A percentile compares a stretch with the other conserved stretches of the same genome.
These are phyloP conservation scores for Verticillium tricorpus DNA, from an alignment of 2,329 filamentous ascomycete species.

Conservation along the genomic window DNA sequence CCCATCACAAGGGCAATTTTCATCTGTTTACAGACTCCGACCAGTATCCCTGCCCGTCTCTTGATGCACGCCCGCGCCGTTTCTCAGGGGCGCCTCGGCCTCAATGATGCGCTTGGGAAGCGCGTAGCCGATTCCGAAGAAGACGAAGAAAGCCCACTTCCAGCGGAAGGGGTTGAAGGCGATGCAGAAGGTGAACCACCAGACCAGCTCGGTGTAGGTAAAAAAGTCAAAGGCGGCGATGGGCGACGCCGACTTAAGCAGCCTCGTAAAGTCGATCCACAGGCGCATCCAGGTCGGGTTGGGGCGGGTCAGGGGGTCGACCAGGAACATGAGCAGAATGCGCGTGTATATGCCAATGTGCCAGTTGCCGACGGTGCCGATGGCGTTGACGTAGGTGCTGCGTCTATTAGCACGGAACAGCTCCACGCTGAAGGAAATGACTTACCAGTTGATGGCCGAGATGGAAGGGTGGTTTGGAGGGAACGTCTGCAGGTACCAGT, in stretches of 20 bases:
- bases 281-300: constrained; percentile 70
- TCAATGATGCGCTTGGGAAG: constrained; percentile 64
- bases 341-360: constrained; percentile 88
- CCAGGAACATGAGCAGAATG: constrained; percentile 80
- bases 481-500: constrained; percentile 87
- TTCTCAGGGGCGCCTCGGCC: constrained; percentile 58
- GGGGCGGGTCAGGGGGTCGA: constrained; percentile 72
- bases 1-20: not conserved
- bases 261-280: constrained; percentile 80
- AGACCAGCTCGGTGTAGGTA: constrained; percentile 78
- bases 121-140: constrained; percentile 66
- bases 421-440: not conserved
- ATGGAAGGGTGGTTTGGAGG: constrained; percentile 69
- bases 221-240: constrained; percentile 84
- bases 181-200: constrained; percentile 80
- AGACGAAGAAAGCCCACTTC: constrained; percentile 85
- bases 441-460: constrained; percentile 66
- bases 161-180: constrained; percentile 79
- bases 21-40: constrained; percentile 21
- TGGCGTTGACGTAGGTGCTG: constrained; percentile 75
- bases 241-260: constrained; percentile 65
- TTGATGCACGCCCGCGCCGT: constrained; percentile 38
- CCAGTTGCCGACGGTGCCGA: constrained; percentile 80
- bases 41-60: constrained; percentile 24
- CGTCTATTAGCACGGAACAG: not conserved